Conservation (phyloP, 164 flowering plant species). For the Sedum album region DNA sequence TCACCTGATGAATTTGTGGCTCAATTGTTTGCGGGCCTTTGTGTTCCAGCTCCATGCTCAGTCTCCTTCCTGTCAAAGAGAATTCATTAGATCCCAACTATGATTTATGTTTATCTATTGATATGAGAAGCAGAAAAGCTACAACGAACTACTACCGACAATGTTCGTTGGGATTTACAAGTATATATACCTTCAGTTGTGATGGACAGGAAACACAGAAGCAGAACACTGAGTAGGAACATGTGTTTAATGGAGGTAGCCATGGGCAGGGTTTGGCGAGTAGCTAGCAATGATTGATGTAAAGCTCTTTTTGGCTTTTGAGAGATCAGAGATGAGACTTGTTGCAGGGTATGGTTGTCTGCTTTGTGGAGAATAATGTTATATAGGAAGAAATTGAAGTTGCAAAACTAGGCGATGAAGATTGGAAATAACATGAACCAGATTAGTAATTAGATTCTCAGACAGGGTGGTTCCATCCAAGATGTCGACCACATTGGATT, state of each 20-base stretch:
- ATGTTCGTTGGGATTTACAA: neutral
- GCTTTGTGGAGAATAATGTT: neutral
- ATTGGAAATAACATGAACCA: neutral
- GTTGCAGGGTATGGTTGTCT: conserved; percentile 3
- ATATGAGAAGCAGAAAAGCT: neutral
- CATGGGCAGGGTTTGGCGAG: neutral
- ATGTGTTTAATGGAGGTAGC: neutral
- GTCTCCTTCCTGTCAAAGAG: neutral
- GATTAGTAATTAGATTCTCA: conserved; percentile 1
- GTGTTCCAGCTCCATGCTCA: neutral
- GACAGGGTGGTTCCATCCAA: neutral
- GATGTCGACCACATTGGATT: neutral
- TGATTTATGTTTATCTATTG: neutral
- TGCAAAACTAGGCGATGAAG: neutral
- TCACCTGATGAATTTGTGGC: too few relatives aligned
- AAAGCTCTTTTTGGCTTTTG: neutral
- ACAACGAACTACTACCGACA: neutral
- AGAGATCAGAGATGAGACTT: conserved; percentile 4
- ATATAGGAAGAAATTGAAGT: neutral
- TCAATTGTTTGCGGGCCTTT: neutral
- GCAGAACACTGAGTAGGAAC: neutral
- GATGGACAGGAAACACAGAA: neutral
- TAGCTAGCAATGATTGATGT: neutral
- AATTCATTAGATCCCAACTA: neutral
- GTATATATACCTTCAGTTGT: neutral